Percentiles rank a stretch among this genome's conserved stretches.
Evolutionary conservation across 2,329 filamentous ascomycete species (phyloP).

Genomic region (Chalaropsis thielavioides): DNA sequence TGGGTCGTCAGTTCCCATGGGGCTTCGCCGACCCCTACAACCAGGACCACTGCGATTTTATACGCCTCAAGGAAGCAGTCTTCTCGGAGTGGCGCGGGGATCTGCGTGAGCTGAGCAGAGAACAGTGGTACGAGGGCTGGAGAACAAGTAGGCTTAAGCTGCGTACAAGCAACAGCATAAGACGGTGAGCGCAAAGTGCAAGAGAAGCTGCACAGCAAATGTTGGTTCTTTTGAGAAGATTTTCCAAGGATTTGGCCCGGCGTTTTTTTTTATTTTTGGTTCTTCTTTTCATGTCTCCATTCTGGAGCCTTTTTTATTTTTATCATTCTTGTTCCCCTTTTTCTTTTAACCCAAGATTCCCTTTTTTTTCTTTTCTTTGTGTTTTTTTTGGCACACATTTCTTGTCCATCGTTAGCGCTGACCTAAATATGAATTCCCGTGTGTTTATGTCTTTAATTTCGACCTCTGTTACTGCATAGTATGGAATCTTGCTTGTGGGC

Average conservation of each 20-base stretch:
- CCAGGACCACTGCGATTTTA: constrained; percentile 82
- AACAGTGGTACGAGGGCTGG: constrained; percentile 94
- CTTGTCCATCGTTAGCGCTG: neutral
- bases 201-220: constrained; percentile 16
- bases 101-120: constrained; percentile 75
- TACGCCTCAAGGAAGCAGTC: constrained; percentile 75
- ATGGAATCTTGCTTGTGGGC: neutral
- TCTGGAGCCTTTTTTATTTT: constrained; percentile 3
- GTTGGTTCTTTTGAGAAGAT: constrained; percentile 9
- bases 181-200: constrained; percentile 21
- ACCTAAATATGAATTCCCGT: constrained; percentile 3
- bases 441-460: constrained; percentile 7
- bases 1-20: constrained; percentile 90
- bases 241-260: neutral
- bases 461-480: neutral
- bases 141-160: constrained; percentile 56
- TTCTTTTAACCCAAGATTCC: constrained; percentile 3
- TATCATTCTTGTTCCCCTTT: neutral
- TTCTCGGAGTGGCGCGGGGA: constrained; percentile 90
- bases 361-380: neutral
- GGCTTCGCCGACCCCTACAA: constrained; percentile 92
- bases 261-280: neutral
- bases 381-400: neutral
- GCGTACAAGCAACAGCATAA: constrained; percentile 30
- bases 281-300: constrained; percentile 11